These are phyloP conservation scores for Evernia prunastri DNA, from an alignment of 495 filamentous ascomycete genomes.

Conservation along the genomic window DNA sequence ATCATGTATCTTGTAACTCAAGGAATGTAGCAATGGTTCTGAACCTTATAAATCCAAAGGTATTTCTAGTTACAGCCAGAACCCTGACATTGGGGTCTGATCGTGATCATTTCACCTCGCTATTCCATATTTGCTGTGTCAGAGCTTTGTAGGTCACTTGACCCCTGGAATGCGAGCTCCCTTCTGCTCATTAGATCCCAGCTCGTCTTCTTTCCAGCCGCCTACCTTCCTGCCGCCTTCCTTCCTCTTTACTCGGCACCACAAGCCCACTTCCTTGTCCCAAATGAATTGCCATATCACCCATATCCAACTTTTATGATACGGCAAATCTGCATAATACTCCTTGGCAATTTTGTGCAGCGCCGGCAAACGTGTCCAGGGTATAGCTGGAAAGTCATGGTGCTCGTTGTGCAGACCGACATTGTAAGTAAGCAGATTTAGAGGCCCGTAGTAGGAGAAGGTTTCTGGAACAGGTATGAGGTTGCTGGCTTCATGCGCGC, in stretches of 20 bases:
- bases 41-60: not conserved
- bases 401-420: conserved; percentile 98
- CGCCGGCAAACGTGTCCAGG: conserved; percentile 76
- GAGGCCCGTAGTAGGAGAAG: conserved; percentile 89
- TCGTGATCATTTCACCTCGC: not conserved
- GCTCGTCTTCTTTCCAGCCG: conserved; percentile 50
- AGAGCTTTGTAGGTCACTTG: not conserved
- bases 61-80: not conserved
- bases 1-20: not conserved
- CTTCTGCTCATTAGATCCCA: conserved; percentile 35
- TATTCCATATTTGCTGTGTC: not conserved
- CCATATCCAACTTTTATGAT: conserved; percentile 81
- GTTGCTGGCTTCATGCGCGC: conserved; percentile 37
- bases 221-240: conserved; percentile 69
- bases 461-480: conserved; percentile 75
- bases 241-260: conserved; percentile 87
- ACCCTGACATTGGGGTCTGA: not conserved
- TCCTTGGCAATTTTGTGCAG: conserved; percentile 78
- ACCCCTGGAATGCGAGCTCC: conserved; percentile 7
- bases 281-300: conserved; percentile 94
- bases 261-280: conserved; percentile 80
- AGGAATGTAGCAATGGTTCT: not conserved
- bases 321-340: conserved; percentile 86
- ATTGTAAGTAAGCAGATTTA: conserved; percentile 93
- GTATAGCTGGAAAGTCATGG: conserved; percentile 95